These are phyloP conservation scores for Priceomyces fermenticarens DNA, from an alignment of 805 yeast genomes.

Conservation along the genomic window DNA sequence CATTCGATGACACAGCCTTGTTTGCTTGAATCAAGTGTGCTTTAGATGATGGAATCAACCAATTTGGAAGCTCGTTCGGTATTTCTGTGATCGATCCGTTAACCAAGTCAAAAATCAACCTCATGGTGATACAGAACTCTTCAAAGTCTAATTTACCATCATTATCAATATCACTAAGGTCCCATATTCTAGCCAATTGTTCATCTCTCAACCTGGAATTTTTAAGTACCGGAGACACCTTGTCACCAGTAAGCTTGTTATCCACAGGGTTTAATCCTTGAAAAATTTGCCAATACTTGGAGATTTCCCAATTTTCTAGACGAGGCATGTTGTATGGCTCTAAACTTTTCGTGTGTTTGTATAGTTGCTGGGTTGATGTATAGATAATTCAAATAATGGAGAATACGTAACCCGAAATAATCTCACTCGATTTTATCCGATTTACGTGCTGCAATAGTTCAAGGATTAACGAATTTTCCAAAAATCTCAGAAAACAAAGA, in stretches of 20 bases:
- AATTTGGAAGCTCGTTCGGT: slow-evolving; percentile 77
- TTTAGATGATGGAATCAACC: slow-evolving; percentile 91
- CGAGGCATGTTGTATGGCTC: slow-evolving; percentile 46
- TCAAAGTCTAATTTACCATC: slow-evolving; percentile 94
- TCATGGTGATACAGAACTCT: slow-evolving; percentile 97
- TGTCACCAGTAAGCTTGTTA: slow-evolving; percentile 79
- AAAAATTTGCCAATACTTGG: slow-evolving; percentile 97
- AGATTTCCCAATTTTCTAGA: slow-evolving; percentile 91
- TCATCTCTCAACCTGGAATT: slow-evolving; percentile 80
- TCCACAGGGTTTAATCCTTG: slow-evolving; percentile 80
- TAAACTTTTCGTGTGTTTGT: not conserved
- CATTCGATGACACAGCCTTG: slow-evolving; percentile 48
- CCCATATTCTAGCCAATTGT: slow-evolving; percentile 86
- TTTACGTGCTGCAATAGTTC: too few species aligned
- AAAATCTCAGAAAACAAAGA: too few species aligned
- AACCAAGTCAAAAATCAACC: slow-evolving; percentile 86
- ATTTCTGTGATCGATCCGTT: slow-evolving; percentile 58
- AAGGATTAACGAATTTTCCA: too few species aligned
- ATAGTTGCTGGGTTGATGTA: not conserved
- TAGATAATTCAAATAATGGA: not conserved
- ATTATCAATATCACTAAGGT: slow-evolving; percentile 84
- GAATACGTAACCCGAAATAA: not conserved
- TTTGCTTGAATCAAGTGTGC: slow-evolving; percentile 84
- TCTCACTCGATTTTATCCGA: too few species aligned
- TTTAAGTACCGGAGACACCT: slow-evolving; percentile 80